Evolutionary conservation across 257 asterid species (phyloP).

Genomic region (Solanum tarijense): DNA sequence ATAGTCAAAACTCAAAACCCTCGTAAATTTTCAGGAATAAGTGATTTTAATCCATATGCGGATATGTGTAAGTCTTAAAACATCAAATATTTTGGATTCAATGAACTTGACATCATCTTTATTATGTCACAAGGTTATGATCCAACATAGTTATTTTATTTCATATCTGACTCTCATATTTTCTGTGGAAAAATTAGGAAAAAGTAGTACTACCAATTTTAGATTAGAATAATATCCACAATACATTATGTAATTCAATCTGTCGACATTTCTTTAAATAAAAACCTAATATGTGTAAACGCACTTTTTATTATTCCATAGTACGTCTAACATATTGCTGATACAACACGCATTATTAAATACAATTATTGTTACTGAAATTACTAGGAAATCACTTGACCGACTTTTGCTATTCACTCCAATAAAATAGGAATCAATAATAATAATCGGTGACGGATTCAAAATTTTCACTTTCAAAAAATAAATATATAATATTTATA

Average conservation of each 20-base stretch:
- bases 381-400: not conserved
- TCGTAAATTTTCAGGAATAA: too few species aligned
- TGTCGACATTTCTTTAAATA: not conserved
- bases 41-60: not conserved
- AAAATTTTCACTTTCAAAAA: not conserved
- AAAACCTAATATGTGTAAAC: not conserved
- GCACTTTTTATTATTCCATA: not conserved
- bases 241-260: not conserved
- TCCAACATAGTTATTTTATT: not conserved
- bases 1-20: not conserved
- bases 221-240: not conserved
- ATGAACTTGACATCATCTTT: not conserved
- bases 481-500: too few species aligned
- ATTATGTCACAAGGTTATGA: not conserved
- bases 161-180: not conserved
- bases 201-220: not conserved
- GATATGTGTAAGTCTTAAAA: not conserved
- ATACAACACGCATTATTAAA: not conserved
- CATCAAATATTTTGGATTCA: not conserved
- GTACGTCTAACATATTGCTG: not conserved
- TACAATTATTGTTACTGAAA: not conserved
- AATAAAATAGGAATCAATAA: not conserved
- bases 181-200: not conserved
- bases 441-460: too few species aligned
- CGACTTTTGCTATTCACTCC: not conserved